A percentile compares a stretch with the other conserved stretches of the same genome.
Conservation (phyloP, 257 asterid species). For the Schizonepeta tenuifolia region DNA sequence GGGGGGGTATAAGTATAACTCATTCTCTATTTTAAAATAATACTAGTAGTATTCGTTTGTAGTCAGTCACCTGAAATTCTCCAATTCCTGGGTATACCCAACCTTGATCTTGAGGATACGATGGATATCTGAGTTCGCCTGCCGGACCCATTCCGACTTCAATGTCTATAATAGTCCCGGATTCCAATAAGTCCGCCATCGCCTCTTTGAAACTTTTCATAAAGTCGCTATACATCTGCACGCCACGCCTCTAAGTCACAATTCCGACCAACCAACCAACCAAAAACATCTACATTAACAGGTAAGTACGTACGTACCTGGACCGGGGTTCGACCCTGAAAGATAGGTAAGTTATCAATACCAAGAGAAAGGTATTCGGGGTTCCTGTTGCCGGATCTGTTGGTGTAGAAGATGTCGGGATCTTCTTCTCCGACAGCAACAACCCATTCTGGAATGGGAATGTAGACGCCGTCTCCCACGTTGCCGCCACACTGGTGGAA, state of each 20-base stretch:
- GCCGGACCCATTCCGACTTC: slow-evolving; percentile 95
- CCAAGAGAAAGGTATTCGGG: slow-evolving; percentile 74
- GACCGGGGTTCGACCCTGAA: slow-evolving; percentile 71
- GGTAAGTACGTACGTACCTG: slow-evolving; percentile 44
- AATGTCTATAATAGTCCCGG: slow-evolving; percentile 63
- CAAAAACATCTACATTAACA: not conserved
- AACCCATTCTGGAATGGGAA: slow-evolving; percentile 77
- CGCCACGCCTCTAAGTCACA: not conserved
- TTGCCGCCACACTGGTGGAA: slow-evolving; percentile 95
- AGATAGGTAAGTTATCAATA: slow-evolving; percentile 66
- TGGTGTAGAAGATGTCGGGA: slow-evolving; percentile 71
- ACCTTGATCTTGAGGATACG: slow-evolving; percentile 75
- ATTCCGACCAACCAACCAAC: not conserved
- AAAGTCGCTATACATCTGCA: slow-evolving; percentile 73
- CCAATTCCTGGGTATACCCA: slow-evolving; percentile 87
- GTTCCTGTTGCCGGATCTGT: slow-evolving; percentile 54
- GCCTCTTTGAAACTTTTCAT: slow-evolving; percentile 75
- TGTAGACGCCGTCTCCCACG: slow-evolving; percentile 66
- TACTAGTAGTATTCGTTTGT: not conserved
- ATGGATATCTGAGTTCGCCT: slow-evolving; percentile 85
- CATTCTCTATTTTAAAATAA: not conserved
- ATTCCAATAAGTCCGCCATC: slow-evolving; percentile 60
- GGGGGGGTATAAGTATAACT: no score
- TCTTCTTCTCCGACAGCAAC: slow-evolving; percentile 49
- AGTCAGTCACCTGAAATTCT: slow-evolving; percentile 85